phyloP scores from a whole-genome alignment of 148 eudicot species.

The Linanthus parryae region DNA sequence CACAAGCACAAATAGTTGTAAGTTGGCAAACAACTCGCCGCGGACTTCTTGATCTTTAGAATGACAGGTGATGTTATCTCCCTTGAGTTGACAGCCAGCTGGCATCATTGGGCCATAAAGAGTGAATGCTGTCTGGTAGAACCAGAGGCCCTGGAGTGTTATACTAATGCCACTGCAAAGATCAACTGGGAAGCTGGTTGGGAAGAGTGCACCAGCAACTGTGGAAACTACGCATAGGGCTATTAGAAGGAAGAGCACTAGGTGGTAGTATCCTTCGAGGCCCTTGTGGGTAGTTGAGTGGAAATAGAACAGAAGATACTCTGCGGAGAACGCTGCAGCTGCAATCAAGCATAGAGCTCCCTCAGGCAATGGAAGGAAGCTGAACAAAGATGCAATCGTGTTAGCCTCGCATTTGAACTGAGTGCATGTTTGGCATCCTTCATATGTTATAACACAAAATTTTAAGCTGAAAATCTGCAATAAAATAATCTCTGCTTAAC shows the following conservation, averaged over 20 bases:
- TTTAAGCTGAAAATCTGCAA: too few species aligned
- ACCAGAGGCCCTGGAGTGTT: constrained; percentile 89
- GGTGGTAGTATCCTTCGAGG: constrained; percentile 87
- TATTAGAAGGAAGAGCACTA: constrained; percentile 63
- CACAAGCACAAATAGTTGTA: constrained; percentile 63
- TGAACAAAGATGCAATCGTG: constrained; percentile 20
- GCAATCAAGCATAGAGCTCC: constrained; percentile 60
- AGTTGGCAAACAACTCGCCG: constrained; percentile 78
- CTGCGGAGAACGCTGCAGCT: constrained; percentile 72
- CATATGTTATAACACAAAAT: too few species aligned
- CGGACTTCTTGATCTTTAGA: constrained; percentile 35
- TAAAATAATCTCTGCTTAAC: too few species aligned
- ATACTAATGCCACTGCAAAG: constrained; percentile 56
- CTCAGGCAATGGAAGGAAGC: constrained; percentile 66
- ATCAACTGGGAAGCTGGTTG: constrained; percentile 72
- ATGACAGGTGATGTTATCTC: constrained; percentile 38
- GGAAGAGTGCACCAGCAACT: constrained; percentile 53
- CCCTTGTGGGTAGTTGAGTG: constrained; percentile 87
- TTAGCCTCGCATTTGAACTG: too few species aligned
- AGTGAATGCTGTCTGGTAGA: constrained; percentile 86
- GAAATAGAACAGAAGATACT: constrained; percentile 70
- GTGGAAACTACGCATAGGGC: constrained; percentile 54
- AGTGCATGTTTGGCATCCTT: too few species aligned
- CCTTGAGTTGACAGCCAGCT: constrained; percentile 49
- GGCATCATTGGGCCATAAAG: constrained; percentile 92